phyloP scores from a whole-genome alignment of 352 stramenopile genomes.

The Sclerospora graminicola region DNA sequence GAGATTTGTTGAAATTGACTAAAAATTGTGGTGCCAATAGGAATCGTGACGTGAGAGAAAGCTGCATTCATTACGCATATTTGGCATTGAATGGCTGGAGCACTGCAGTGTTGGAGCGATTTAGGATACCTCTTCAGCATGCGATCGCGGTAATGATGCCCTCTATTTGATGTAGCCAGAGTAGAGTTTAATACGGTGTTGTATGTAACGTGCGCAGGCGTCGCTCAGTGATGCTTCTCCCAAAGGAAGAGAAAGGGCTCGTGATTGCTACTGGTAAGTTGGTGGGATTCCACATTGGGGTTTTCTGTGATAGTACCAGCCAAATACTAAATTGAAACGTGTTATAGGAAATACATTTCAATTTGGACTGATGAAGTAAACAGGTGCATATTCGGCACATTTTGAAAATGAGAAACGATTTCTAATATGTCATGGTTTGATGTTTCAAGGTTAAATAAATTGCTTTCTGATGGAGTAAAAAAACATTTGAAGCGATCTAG shows the following conservation, averaged over 20 bases:
- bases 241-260: constrained; percentile 39
- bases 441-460: constrained; percentile 26
- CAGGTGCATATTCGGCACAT: constrained; percentile 16
- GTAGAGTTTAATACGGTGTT: too few relatives aligned
- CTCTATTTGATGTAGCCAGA: neutral
- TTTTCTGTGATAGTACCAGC: too few relatives aligned
- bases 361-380: constrained; percentile 37
- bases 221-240: constrained; percentile 46
- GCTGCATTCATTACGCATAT: constrained; percentile 42
- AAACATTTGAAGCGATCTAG: constrained; percentile 50
- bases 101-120: constrained; percentile 25
- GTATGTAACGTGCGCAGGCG: constrained; percentile 10
- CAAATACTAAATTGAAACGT: too few relatives aligned
- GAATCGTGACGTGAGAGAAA: constrained; percentile 51
- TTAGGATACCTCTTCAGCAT: constrained; percentile 29
- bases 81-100: constrained; percentile 35
- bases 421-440: neutral
- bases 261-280: constrained; percentile 52
- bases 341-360: constrained; percentile 33
- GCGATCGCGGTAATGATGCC: constrained; percentile 23
- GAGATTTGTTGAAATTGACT: constrained; percentile 2
- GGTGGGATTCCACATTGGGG: neutral
- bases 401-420: neutral
- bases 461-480: constrained; percentile 41
- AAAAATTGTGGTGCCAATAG: constrained; percentile 12